These are phyloP conservation scores for Apiospora sp. DNA, from an alignment of 2,329 filamentous ascomycete genomes.

Conservation along the genomic window DNA sequence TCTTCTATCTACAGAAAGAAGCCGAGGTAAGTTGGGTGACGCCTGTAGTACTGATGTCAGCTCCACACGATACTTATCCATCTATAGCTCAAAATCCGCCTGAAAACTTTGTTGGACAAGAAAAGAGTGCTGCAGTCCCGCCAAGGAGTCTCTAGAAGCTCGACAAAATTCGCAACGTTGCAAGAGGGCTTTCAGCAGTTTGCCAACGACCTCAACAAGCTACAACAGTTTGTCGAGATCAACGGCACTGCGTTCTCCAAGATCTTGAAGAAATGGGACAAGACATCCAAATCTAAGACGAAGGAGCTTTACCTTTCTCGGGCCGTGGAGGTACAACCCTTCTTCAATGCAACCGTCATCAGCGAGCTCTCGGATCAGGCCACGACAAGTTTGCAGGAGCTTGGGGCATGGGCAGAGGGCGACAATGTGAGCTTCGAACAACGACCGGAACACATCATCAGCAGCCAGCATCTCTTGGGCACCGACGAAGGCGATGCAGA, in stretches of 20 bases:
- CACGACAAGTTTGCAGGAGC: constrained; percentile 92
- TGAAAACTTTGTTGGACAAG: constrained; percentile 93
- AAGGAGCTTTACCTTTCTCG: constrained; percentile 97
- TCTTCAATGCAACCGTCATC: constrained; percentile 97
- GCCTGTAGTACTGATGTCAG: constrained; percentile 29
- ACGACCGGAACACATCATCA: constrained; percentile 68
- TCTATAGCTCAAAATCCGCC: constrained; percentile 87
- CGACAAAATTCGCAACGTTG: constrained; percentile 91
- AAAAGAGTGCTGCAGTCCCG: constrained; percentile 89
- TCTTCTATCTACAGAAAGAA: constrained; percentile 97
- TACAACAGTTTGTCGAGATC: constrained; percentile 98
- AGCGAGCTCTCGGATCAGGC: constrained; percentile 96
- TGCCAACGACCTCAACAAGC: constrained; percentile 93
- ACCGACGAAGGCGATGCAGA: constrained; percentile 92
- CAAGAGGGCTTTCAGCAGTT: constrained; percentile 98
- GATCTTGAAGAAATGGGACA: constrained; percentile 99
- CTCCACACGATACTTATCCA: neutral
- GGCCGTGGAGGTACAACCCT: constrained; percentile 96
- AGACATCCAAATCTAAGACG: constrained; percentile 98
- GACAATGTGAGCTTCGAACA: constrained; percentile 86
- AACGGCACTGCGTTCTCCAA: constrained; percentile 98
- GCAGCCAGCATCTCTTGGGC: constrained; percentile 70
- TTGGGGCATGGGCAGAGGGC: constrained; percentile 96
- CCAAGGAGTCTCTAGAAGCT: constrained; percentile 81
- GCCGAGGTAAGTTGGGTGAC: constrained; percentile 75